Base-by-base conservation (phyloP, 2,329 filamentous ascomycete species). In the Aspergillus pseudonomiae region DNA sequence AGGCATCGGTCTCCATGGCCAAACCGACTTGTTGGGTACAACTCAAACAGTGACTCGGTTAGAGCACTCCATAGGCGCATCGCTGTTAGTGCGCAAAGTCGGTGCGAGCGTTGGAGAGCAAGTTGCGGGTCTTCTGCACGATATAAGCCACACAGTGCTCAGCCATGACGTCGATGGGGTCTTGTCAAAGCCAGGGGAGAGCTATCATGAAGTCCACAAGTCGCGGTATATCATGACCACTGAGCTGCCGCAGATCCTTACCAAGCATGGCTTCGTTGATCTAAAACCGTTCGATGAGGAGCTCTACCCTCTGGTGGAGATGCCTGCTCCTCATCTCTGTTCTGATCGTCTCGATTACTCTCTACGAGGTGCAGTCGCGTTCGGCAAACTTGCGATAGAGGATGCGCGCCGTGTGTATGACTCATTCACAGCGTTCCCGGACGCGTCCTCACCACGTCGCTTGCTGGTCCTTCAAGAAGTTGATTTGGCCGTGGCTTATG, bases 161-260 rank as follows among this genome's bases (percentile, higher is more conserved):
- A 80, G 78, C 62, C 77, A 80, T 66, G 78, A 80, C 36, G 73
- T 80, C 10, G 78, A 80, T 64, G 71, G 73, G 65, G 78, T 77
- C 6, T 69, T 80, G 14, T 74, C 74, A 2, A 68, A 75, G 53
- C 75, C 77, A 0, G 74, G 76, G 2, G 77, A 65, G 12, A 80
- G 78, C 67, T 80, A 73, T 54, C 78, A 80, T 67, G 78, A 80
- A 65, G 73, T 77, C 4, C 76, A 80, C 67, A 80, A 80, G 68
- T 65, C 65, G 56, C 73, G 77, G 10, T 80, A 75, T 62, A 63
- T 80, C 56, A 58, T 65, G 50, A 76, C 68, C 21, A 79, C 77
- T 0, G 55, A 67, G 24, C 65, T 80, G 1, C 77, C 77, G 4
- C 66, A 70, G 0, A 77, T 79, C 30, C 71, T 80, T 11, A 62